A percentile compares a stretch with the other conserved stretches of the same genome.
Conservation (phyloP, 306 rosid genomes). For the Macrotyloma uniflorum region DNA sequence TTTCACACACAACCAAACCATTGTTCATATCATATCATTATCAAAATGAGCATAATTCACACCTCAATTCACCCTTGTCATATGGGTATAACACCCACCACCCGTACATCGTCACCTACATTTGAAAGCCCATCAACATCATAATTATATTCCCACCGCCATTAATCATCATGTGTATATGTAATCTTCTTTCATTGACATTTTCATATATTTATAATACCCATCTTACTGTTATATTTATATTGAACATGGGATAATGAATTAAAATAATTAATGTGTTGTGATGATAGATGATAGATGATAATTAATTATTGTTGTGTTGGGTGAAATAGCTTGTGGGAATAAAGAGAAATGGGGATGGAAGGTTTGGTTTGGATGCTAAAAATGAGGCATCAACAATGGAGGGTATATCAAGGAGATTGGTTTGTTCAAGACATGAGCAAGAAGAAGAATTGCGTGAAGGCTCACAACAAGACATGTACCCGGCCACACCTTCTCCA, state of each 20-base stretch:
- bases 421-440: conserved; percentile 43
- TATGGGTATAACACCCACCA: conserved; percentile 62
- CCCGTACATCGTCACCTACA: conserved; percentile 68
- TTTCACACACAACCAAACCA: neutral
- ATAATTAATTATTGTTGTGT: neutral
- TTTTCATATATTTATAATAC: neutral
- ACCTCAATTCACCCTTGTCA: conserved; percentile 45
- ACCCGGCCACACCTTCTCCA: conserved; percentile 75
- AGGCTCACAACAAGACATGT: conserved; percentile 76
- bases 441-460: conserved; percentile 78
- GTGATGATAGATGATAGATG: neutral
- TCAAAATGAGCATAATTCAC: conserved; percentile 51
- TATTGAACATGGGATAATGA: conserved; percentile 18
- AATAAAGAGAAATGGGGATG: conserved; percentile 81
- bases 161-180: conserved; percentile 8
- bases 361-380: conserved; percentile 64
- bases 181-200: conserved; percentile 30
- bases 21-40: conserved; percentile 37
- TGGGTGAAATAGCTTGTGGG: conserved; percentile 67
- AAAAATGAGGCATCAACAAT: conserved; percentile 52
- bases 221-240: neutral
- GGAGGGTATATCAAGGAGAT: conserved; percentile 51
- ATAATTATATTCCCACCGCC: conserved; percentile 41
- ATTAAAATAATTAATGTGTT: conserved; percentile 3
- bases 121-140: conserved; percentile 54